Evolutionary conservation across 495 filamentous ascomycete species (phyloP).

Genomic region (Penicillium odoratum): DNA sequence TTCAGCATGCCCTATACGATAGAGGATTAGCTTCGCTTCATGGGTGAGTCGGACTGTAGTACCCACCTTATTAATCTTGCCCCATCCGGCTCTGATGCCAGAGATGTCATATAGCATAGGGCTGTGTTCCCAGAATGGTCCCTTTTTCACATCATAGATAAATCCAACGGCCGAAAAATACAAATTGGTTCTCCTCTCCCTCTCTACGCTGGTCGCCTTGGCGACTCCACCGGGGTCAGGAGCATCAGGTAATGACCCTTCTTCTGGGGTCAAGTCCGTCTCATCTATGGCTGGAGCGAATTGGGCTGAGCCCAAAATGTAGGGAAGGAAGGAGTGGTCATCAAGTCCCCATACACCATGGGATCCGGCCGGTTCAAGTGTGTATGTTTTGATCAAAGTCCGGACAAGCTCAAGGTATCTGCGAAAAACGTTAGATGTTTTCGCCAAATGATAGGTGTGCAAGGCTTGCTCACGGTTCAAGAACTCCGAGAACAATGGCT

Average conservation of each 20-base stretch:
- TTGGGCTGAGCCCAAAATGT: constrained; percentile 90
- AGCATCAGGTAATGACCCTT: constrained; percentile 72
- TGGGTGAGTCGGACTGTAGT: neutral
- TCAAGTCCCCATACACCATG: constrained; percentile 98
- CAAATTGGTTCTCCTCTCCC: constrained; percentile 72
- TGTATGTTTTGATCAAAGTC: constrained; percentile 81
- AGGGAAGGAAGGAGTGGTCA: constrained; percentile 97
- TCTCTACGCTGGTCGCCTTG: constrained; percentile 64
- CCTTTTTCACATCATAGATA: constrained; percentile 96
- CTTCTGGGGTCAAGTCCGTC: constrained; percentile 62
- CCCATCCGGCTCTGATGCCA: constrained; percentile 88
- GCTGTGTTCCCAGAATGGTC: constrained; percentile 98
- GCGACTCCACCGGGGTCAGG: constrained; percentile 69
- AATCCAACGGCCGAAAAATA: constrained; percentile 99
- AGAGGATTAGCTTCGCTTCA: neutral
- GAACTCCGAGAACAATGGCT: constrained; percentile 73
- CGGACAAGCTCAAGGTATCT: constrained; percentile 87
- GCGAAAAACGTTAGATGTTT: constrained; percentile 10
- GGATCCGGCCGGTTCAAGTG: constrained; percentile 91
- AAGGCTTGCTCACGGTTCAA: constrained; percentile 69
- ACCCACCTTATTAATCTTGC: constrained; percentile 91
- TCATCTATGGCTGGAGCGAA: constrained; percentile 70
- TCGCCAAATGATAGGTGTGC: neutral
- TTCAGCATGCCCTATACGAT: constrained; percentile 63
- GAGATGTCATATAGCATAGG: constrained; percentile 94